Percentiles rank a stretch among this genome's conserved stretches.
These are phyloP conservation scores for Peziza echinospora DNA, from an alignment of 495 filamentous ascomycete species.

Conservation along the genomic window DNA sequence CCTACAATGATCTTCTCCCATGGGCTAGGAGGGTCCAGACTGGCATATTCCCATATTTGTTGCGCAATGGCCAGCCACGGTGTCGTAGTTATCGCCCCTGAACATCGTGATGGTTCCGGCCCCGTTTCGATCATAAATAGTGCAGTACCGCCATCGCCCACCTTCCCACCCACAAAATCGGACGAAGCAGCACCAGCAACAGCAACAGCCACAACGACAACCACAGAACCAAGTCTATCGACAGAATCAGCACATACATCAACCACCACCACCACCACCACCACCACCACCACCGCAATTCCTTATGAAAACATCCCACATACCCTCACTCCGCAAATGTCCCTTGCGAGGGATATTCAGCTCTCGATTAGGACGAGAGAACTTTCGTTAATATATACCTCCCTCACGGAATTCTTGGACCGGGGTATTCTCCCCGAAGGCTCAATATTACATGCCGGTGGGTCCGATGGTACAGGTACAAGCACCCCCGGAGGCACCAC, in stretches of 20 bases:
- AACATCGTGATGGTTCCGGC: slow-evolving; percentile 54
- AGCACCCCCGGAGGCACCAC: slow-evolving; percentile 13
- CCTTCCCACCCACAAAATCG: slow-evolving; percentile 21
- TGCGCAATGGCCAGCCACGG: slow-evolving; percentile 55
- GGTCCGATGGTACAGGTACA: too few species aligned
- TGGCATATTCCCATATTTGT: slow-evolving; percentile 50
- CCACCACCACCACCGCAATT: slow-evolving; percentile 4
- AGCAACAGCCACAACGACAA: background rate
- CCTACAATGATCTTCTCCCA: slow-evolving; percentile 66
- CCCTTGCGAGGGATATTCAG: slow-evolving; percentile 35
- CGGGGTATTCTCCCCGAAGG: slow-evolving; percentile 20
- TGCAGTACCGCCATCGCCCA: too few species aligned
- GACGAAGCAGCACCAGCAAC: slow-evolving; percentile 1
- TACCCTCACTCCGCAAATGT: slow-evolving; percentile 11
- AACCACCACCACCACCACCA: background rate
- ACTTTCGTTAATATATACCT: slow-evolving; percentile 38
- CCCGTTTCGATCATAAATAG: slow-evolving; percentile 25
- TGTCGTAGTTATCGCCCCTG: slow-evolving; percentile 49
- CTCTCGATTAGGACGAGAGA: slow-evolving; percentile 54
- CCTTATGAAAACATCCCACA: slow-evolving; percentile 18
- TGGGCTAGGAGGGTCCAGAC: slow-evolving; percentile 50
- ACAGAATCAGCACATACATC: background rate
- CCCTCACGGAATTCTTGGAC: slow-evolving; percentile 37
- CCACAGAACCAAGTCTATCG: slow-evolving; percentile 7
- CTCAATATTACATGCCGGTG: slow-evolving; percentile 3